Conservation (phyloP, 2,329 filamentous ascomycete species). For the Alternaria atra region DNA sequence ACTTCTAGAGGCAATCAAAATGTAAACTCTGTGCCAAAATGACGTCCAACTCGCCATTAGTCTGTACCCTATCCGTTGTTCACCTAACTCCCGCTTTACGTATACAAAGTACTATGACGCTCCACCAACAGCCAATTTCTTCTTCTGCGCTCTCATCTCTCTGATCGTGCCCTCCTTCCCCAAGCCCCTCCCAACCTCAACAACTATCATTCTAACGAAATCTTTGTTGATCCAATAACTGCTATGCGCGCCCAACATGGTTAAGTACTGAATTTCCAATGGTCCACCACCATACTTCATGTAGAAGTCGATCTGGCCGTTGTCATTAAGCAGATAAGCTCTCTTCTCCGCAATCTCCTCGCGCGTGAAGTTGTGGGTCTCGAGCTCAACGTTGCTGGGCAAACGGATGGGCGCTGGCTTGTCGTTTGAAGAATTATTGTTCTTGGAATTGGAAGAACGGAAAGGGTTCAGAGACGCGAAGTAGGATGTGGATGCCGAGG, state of each 20-base stretch:
- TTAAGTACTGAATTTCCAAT: constrained; percentile 93
- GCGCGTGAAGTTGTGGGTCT: constrained; percentile 92
- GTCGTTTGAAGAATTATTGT: constrained; percentile 26
- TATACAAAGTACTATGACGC: not conserved
- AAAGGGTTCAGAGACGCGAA: constrained; percentile 55
- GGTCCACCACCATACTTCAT: constrained; percentile 84
- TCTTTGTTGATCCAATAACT: constrained; percentile 91
- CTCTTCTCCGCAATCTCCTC: constrained; percentile 93
- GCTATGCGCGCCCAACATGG: constrained; percentile 94
- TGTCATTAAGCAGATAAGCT: constrained; percentile 89
- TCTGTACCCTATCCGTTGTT: not conserved
- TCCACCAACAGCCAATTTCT: constrained; percentile 37
- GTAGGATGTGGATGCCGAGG: constrained; percentile 69
- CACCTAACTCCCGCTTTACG: not conserved
- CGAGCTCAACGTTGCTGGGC: constrained; percentile 76
- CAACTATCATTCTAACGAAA: constrained; percentile 87
- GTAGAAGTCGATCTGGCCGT: constrained; percentile 93
- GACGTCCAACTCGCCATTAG: not conserved
- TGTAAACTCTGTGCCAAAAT: not conserved
- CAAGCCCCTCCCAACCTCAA: constrained; percentile 80
- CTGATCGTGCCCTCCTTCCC: constrained; percentile 69
- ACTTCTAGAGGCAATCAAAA: not conserved
- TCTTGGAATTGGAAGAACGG: constrained; percentile 38
- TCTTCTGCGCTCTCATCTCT: constrained; percentile 65
- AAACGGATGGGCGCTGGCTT: constrained; percentile 50